phyloP scores from a whole-genome alignment of 2,329 filamentous ascomycete genomes.

The Samsoniella hepiali region DNA sequence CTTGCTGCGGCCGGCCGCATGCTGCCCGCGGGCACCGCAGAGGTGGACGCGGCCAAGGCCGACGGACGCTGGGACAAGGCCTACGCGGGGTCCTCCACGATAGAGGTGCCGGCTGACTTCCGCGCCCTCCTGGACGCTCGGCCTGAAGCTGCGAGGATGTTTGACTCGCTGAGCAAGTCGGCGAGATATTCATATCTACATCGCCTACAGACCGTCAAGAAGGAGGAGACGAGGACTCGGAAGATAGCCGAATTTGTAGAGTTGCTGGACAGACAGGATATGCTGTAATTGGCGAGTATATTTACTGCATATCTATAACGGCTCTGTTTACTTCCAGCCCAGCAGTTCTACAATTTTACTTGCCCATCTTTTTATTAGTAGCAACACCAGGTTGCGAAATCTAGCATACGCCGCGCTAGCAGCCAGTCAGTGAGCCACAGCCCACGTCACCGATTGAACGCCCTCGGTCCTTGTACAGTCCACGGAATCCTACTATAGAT shows the following conservation, averaged over 20 bases:
- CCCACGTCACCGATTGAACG: no score
- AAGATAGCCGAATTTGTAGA: slow-evolving; percentile 42
- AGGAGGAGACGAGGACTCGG: slow-evolving; percentile 32
- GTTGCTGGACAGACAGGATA: slow-evolving; percentile 35
- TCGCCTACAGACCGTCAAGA: slow-evolving; percentile 42
- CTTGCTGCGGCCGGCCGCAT: slow-evolving; percentile 48
- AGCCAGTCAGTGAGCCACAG: no score
- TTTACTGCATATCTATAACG: neutral
- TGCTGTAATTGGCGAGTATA: slow-evolving; percentile 21
- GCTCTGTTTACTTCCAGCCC: no score
- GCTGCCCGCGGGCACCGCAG: slow-evolving; percentile 43
- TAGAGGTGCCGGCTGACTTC: slow-evolving; percentile 49
- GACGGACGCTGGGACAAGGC: slow-evolving; percentile 59
- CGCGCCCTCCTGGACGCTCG: slow-evolving; percentile 35
- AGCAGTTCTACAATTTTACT: neutral
- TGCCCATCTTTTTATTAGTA: neutral
- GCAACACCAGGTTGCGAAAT: no score
- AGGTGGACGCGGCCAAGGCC: slow-evolving; percentile 52
- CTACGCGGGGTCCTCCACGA: slow-evolving; percentile 48
- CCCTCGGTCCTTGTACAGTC: no score
- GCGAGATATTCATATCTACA: slow-evolving; percentile 46
- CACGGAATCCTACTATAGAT: no score
- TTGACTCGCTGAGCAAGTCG: slow-evolving; percentile 41
- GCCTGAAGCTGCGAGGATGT: slow-evolving; percentile 31
- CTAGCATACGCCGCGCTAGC: no score